Evolutionary conservation across 805 yeast species (phyloP).

Genomic region (Suhomyces xylopsoci): DNA sequence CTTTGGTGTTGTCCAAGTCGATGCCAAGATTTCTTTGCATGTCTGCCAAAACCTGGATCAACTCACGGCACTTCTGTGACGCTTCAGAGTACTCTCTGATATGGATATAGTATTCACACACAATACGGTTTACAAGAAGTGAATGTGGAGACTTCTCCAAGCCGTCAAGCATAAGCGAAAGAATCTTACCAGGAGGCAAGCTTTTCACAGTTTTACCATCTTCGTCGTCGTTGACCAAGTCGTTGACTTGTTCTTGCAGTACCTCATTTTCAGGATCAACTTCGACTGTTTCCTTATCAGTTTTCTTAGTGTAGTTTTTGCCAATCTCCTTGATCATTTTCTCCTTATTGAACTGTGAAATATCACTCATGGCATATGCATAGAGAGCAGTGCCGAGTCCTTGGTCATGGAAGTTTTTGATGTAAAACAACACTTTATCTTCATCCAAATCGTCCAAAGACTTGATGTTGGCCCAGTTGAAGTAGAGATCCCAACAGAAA

Average conservation of each 20-base stretch:
- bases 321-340: conserved; percentile 1
- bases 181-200: conserved; percentile 49
- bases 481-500: conserved; percentile 67
- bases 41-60: conserved; percentile 54
- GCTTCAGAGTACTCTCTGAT: conserved; percentile 63
- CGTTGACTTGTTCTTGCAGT: neutral
- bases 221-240: conserved; percentile 7
- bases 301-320: conserved; percentile 15
- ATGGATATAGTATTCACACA: conserved; percentile 57
- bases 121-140: conserved; percentile 63
- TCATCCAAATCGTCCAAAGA: conserved; percentile 49
- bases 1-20: conserved; percentile 48
- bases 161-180: conserved; percentile 51
- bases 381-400: conserved; percentile 63
- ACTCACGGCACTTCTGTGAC: conserved; percentile 55
- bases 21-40: conserved; percentile 46
- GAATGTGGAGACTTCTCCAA: conserved; percentile 39
- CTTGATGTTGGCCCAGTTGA: conserved; percentile 69
- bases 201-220: neutral
- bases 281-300: conserved; percentile 14
- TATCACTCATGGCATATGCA: conserved; percentile 63
- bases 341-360: conserved; percentile 54
- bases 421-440: conserved; percentile 45
- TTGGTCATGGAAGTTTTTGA: conserved; percentile 53
- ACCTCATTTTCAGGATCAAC: conserved; percentile 12